Evolutionary conservation across 768 basidiomycete species (phyloP).

Genomic region (Boletus insuetus): DNA sequence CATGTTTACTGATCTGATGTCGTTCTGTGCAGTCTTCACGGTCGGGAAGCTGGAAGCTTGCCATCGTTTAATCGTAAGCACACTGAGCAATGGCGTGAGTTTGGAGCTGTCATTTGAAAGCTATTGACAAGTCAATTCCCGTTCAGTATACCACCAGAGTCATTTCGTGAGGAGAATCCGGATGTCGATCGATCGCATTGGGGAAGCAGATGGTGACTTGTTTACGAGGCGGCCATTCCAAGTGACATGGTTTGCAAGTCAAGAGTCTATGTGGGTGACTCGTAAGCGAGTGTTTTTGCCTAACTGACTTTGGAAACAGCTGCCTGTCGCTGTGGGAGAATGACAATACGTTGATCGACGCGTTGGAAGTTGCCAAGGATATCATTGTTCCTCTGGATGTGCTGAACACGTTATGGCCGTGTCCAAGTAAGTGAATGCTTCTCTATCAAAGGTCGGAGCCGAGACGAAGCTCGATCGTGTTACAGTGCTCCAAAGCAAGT

Average conservation of each 20-base stretch:
- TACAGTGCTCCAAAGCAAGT: slow-evolving; percentile 47
- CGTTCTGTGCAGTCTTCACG: slow-evolving; percentile 46
- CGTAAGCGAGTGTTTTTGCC: not conserved
- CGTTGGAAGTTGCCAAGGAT: slow-evolving; percentile 63
- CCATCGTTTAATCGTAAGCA: slow-evolving; percentile 68
- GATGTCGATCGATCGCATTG: slow-evolving; percentile 49
- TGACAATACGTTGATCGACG: slow-evolving; percentile 54
- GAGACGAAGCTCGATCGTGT: slow-evolving; percentile 7
- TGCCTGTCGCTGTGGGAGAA: slow-evolving; percentile 66
- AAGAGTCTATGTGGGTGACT: slow-evolving; percentile 54
- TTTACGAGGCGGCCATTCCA: slow-evolving; percentile 69
- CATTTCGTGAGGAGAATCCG: slow-evolving; percentile 63
- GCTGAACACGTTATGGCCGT: slow-evolving; percentile 70
- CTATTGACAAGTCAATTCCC: slow-evolving; percentile 2
- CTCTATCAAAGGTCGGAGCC: not conserved
- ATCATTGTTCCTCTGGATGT: slow-evolving; percentile 64
- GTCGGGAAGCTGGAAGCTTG: slow-evolving; percentile 42
- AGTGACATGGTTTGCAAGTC: slow-evolving; percentile 68
- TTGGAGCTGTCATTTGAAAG: not conserved
- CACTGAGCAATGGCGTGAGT: slow-evolving; percentile 79
- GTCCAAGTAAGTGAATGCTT: slow-evolving; percentile 37
- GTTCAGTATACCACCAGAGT: slow-evolving; percentile 63
- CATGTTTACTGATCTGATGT: slow-evolving; percentile 3
- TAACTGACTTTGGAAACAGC: slow-evolving; percentile 31
- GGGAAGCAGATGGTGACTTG: slow-evolving; percentile 49